Percentiles rank a stretch among this genome's conserved stretches.
Evolutionary conservation across 306 rosid genomes (phyloP).

Genomic region (Pyrus pyrifolia): DNA sequence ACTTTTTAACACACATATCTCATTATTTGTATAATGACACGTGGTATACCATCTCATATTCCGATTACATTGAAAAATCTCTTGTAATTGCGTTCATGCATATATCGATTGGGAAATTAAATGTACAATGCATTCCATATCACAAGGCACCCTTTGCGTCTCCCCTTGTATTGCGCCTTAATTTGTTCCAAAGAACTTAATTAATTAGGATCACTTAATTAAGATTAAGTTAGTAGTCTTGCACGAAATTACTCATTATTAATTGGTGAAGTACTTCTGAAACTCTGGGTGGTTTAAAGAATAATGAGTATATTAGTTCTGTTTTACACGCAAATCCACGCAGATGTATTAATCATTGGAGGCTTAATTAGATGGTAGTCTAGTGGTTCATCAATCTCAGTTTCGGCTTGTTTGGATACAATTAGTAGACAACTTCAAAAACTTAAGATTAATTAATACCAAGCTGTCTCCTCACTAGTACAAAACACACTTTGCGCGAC

Average conservation of each 20-base stretch:
- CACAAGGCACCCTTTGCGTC: neutral
- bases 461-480: neutral
- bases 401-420: neutral
- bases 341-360: neutral
- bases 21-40: too few relatives aligned
- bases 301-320: too few relatives aligned
- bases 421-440: neutral
- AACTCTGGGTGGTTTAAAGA: neutral
- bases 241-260: neutral
- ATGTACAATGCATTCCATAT: neutral
- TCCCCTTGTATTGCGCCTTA: neutral
- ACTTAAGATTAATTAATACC: too few relatives aligned
- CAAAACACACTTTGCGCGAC: too few relatives aligned
- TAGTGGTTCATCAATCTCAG: neutral
- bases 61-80: too few relatives aligned
- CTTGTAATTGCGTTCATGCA: too few relatives aligned
- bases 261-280: neutral
- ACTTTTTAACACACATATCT: too few relatives aligned
- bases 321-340: neutral
- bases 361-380: neutral
- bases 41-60: fast-evolving
- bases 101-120: too few relatives aligned
- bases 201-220: neutral
- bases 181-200: neutral
- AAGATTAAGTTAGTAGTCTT: neutral